Evolutionary conservation across 345 rosid species (phyloP).

Genomic region (Pelargonium nanum): DNA sequence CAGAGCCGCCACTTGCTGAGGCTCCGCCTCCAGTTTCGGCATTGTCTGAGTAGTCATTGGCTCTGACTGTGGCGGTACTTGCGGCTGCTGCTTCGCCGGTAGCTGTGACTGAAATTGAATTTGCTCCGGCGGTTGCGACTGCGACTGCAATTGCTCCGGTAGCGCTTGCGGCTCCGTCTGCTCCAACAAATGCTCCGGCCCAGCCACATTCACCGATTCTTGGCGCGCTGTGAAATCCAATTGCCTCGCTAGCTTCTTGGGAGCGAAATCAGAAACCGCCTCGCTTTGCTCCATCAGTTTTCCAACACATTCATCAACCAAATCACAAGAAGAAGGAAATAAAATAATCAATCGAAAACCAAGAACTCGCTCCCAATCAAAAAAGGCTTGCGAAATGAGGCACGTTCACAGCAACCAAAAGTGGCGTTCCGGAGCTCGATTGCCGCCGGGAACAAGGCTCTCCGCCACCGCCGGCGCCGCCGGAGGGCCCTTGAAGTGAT

Average conservation of each 20-base stretch:
- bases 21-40: background rate
- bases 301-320: conserved; percentile 4
- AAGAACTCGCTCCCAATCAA: background rate
- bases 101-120: background rate
- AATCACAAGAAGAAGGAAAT: background rate
- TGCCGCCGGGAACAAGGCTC: too few relatives aligned
- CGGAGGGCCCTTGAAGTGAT: background rate
- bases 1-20: background rate
- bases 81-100: background rate
- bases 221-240: conserved; percentile 38
- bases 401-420: background rate
- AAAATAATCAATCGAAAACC: background rate
- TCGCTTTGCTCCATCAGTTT: conserved; percentile 35
- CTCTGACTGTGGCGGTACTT: conserved; percentile 4
- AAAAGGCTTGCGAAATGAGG: background rate
- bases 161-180: conserved; percentile 18
- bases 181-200: conserved; percentile 11
- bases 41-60: background rate
- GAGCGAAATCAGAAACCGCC: conserved; percentile 28
- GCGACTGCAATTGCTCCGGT: conserved; percentile 1
- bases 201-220: conserved; percentile 6
- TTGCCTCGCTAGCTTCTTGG: conserved; percentile 38
- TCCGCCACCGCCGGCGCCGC: too few relatives aligned
- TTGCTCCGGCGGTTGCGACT: background rate
- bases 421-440: background rate